Conservation (phyloP, 345 rosid species). For the Turritis glabra region DNA sequence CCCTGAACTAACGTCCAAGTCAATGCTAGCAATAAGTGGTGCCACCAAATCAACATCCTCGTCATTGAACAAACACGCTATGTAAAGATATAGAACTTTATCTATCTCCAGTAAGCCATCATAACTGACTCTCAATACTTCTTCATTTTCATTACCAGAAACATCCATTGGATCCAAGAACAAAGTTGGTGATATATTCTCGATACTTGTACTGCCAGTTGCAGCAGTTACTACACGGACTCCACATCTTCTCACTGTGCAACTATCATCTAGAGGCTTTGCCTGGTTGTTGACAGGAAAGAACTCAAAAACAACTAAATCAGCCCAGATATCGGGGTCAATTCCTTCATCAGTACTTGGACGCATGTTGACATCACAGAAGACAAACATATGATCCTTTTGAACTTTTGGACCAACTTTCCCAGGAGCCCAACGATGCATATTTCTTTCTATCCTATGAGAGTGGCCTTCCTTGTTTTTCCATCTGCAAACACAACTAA, state of each 20-base stretch:
- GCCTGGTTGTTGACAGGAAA: neutral
- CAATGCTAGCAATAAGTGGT: neutral
- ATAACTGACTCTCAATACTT: neutral
- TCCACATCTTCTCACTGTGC: neutral
- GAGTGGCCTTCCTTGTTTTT: neutral
- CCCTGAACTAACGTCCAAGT: neutral
- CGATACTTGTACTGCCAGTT: neutral
- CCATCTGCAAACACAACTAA: neutral
- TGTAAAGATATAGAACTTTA: neutral
- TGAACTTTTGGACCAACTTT: neutral
- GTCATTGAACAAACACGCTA: constrained; percentile 3
- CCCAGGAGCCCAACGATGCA: neutral
- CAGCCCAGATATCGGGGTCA: neutral
- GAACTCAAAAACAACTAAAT: neutral
- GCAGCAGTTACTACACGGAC: neutral
- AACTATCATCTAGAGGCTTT: neutral
- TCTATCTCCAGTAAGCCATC: neutral
- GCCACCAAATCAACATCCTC: neutral
- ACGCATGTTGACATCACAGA: neutral
- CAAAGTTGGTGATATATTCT: neutral
- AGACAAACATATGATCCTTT: neutral
- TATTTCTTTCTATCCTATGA: neutral
- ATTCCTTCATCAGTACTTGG: neutral
- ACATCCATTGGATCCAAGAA: neutral
- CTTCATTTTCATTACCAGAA: neutral